phyloP scores from a whole-genome alignment of 2,329 filamentous ascomycete genomes.

The Neopestalotiopsis sp. region DNA sequence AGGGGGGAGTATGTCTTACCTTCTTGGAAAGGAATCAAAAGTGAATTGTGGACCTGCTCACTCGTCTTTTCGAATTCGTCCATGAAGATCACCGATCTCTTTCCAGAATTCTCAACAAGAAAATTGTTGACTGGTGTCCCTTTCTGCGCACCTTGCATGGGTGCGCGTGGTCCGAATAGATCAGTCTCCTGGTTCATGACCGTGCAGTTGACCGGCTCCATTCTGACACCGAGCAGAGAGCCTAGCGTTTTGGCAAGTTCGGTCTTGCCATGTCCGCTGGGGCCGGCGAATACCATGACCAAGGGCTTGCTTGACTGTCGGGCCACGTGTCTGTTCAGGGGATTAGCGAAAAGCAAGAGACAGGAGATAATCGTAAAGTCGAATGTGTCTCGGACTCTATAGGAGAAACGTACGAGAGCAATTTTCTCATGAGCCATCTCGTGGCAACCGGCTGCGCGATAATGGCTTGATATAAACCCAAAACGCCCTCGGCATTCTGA shows the following conservation, averaged over 20 bases:
- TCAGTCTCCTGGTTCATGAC: conserved; percentile 41
- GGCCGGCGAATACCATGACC: conserved; percentile 48
- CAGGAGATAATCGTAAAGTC: too few species aligned
- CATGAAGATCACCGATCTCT: conserved; percentile 49
- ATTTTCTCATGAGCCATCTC: conserved; percentile 21
- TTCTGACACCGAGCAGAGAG: conserved; percentile 41
- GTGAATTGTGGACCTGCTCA: conserved; percentile 42
- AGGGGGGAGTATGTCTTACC: too few species aligned
- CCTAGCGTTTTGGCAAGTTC: conserved; percentile 49
- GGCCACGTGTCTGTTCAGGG: conserved; percentile 37
- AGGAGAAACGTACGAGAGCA: conserved; percentile 20
- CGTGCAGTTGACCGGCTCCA: conserved; percentile 45
- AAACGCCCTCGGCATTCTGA: conserved; percentile 21
- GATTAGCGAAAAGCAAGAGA: too few species aligned
- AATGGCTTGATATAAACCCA: conserved; percentile 24
- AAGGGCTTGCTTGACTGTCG: conserved; percentile 36
- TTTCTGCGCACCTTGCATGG: conserved; percentile 37
- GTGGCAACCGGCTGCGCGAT: conserved; percentile 25
- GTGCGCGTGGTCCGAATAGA: conserved; percentile 46
- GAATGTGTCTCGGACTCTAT: neutral
- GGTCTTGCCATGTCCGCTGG: conserved; percentile 55
- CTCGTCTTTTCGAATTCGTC: conserved; percentile 57
- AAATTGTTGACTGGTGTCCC: conserved; percentile 54
- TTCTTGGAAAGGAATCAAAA: conserved; percentile 49
- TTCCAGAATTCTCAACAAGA: conserved; percentile 39